A percentile compares a stretch with the other conserved stretches of the same genome.
Conservation (phyloP, 2,329 filamentous ascomycete species). For the Sphaceloma murrayae region DNA sequence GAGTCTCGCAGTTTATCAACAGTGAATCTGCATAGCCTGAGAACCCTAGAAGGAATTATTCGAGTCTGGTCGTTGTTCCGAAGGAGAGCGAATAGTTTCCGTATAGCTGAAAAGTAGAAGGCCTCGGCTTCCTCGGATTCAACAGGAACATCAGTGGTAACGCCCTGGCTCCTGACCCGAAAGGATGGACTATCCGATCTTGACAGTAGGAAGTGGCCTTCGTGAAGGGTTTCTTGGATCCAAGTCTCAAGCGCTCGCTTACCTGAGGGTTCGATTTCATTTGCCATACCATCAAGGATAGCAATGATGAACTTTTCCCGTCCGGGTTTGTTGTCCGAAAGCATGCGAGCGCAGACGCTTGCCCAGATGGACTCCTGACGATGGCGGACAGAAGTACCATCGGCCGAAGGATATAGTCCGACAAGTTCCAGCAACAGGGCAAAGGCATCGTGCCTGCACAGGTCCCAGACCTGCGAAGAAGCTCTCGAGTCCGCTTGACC, state of each 20-base stretch:
- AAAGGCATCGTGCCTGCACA: constrained; percentile 79
- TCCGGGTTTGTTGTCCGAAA: constrained; percentile 64
- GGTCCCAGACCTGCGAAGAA: constrained; percentile 47
- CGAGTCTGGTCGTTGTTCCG: constrained; percentile 68
- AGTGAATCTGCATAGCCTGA: constrained; percentile 78
- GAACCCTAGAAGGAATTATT: constrained; percentile 74
- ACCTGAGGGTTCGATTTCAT: constrained; percentile 81
- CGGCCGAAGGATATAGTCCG: constrained; percentile 68
- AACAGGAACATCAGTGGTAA: constrained; percentile 59
- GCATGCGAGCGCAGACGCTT: constrained; percentile 71
- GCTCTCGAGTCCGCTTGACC: constrained; percentile 3
- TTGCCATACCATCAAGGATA: constrained; percentile 78
- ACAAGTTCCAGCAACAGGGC: constrained; percentile 83
- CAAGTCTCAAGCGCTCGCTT: constrained; percentile 87
- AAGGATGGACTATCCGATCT: constrained; percentile 66
- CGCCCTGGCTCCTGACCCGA: constrained; percentile 59
- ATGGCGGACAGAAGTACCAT: constrained; percentile 50
- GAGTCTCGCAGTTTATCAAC: constrained; percentile 56
- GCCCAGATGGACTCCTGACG: constrained; percentile 81
- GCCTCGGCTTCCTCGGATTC: constrained; percentile 75
- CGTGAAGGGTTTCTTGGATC: constrained; percentile 86
- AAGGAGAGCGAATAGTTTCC: constrained; percentile 73
- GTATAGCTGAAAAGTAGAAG: constrained; percentile 76
- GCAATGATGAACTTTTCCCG: constrained; percentile 73
- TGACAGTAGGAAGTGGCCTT: constrained; percentile 83